Conservation (phyloP, 768 basidiomycete species). For the Hysterangium stoloniferum region DNA sequence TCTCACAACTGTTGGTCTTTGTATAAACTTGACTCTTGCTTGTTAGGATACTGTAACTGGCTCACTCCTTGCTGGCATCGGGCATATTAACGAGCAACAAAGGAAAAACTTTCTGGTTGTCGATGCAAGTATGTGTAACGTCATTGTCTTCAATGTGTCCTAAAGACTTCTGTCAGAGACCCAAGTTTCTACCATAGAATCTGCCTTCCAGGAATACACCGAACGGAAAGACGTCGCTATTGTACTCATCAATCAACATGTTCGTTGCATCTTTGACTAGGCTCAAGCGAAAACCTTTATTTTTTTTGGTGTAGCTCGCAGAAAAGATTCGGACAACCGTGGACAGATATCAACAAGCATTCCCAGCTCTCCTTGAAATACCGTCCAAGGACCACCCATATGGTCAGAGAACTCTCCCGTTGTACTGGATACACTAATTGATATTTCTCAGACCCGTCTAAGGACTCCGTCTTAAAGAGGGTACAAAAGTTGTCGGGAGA, state of each 20-base stretch:
- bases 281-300: neutral
- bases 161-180: constrained; percentile 53
- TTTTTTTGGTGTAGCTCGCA: constrained; percentile 55
- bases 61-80: constrained; percentile 88
- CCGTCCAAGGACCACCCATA: constrained; percentile 99
- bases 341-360: constrained; percentile 91
- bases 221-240: constrained; percentile 94
- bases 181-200: constrained; percentile 81
- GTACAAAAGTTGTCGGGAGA: constrained; percentile 97
- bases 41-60: constrained; percentile 93
- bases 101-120: constrained; percentile 98
- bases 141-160: neutral
- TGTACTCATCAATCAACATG: constrained; percentile 96
- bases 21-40: constrained; percentile 5
- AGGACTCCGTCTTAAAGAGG: constrained; percentile 92
- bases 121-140: constrained; percentile 67
- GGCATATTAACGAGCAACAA: constrained; percentile 82
- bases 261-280: constrained; percentile 30
- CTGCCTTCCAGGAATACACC: constrained; percentile 90
- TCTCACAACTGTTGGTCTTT: constrained; percentile 1
- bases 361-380: constrained; percentile 95
- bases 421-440: constrained; percentile 11
- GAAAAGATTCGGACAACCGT: constrained; percentile 95
- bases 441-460: constrained; percentile 79
- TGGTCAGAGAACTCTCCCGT: constrained; percentile 42